Conservation (phyloP, 441 rosid genomes). For the Euphorbia neoarborescens region DNA sequence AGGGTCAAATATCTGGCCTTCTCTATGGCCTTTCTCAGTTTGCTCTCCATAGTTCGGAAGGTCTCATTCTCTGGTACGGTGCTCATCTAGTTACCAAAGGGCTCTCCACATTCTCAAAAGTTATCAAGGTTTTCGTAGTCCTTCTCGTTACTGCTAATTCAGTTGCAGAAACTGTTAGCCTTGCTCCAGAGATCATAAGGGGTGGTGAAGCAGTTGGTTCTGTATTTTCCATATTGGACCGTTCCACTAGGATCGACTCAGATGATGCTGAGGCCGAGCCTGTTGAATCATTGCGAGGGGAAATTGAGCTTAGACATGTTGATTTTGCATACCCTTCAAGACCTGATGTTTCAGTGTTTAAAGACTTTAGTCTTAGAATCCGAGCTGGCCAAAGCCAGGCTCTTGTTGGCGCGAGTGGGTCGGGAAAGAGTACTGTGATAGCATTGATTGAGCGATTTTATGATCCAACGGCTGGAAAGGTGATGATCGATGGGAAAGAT, state of each 20-base stretch:
- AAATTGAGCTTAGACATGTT: conserved; percentile 87
- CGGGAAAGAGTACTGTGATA: conserved; percentile 90
- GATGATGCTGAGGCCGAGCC: conserved; percentile 88
- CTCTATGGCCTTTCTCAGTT: conserved; percentile 94
- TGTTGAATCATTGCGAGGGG: conserved; percentile 76
- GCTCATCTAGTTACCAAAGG: conserved; percentile 86
- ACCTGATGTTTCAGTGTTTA: conserved; percentile 73
- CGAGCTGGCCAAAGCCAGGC: conserved; percentile 96
- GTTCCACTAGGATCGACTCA: conserved; percentile 70
- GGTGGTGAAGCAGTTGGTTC: conserved; percentile 99
- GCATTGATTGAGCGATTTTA: conserved; percentile 88
- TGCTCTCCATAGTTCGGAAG: conserved; percentile 81
- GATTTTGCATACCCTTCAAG: conserved; percentile 94
- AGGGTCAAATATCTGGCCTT: conserved; percentile 78
- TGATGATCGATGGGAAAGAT: conserved; percentile 94
- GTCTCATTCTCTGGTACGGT: conserved; percentile 95
- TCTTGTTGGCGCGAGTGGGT: conserved; percentile 94
- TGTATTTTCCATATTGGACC: conserved; percentile 75
- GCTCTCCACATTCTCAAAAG: conserved; percentile 87
- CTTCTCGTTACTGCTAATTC: conserved; percentile 89
- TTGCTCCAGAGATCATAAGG: conserved; percentile 91
- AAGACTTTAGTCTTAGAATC: conserved; percentile 72
- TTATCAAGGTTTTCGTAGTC: conserved; percentile 93
- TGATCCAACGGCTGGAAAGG: conserved; percentile 76
- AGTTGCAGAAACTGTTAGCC: conserved; percentile 96